phyloP scores from a whole-genome alignment of 169 alveolate species.

The Perkinsus marinus region DNA sequence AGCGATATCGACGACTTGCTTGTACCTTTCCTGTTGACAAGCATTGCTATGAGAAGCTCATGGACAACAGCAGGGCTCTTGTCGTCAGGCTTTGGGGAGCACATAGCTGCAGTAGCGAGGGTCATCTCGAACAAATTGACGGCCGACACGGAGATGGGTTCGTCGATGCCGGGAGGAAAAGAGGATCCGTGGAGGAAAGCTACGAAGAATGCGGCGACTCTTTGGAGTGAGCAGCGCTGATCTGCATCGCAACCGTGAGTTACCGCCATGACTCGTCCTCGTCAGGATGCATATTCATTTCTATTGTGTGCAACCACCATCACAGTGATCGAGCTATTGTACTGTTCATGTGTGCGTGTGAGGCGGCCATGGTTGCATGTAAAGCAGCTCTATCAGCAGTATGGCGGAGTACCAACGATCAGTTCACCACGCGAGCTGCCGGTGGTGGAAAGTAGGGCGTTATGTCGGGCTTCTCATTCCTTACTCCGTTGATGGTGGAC shows the following conservation, averaged over 20 bases:
- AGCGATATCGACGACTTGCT: too few relatives aligned
- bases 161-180: background rate
- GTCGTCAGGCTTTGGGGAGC: background rate
- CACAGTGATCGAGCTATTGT: background rate
- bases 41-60: background rate
- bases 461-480: too few relatives aligned
- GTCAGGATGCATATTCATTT: background rate
- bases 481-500: too few relatives aligned
- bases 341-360: background rate
- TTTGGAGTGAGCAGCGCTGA: background rate
- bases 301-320: background rate
- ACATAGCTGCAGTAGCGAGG: background rate
- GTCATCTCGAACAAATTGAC: background rate
- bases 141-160: background rate
- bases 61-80: background rate
- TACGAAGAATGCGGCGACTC: background rate
- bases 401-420: background rate
- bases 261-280: too few relatives aligned
- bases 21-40: too few relatives aligned
- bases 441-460: background rate
- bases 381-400: background rate
- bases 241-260: too few relatives aligned
- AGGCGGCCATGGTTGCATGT: background rate
- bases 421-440: background rate
- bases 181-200: background rate